Conservation (phyloP, 2,329 filamentous ascomycete species). For the Cytospora leucostoma region DNA sequence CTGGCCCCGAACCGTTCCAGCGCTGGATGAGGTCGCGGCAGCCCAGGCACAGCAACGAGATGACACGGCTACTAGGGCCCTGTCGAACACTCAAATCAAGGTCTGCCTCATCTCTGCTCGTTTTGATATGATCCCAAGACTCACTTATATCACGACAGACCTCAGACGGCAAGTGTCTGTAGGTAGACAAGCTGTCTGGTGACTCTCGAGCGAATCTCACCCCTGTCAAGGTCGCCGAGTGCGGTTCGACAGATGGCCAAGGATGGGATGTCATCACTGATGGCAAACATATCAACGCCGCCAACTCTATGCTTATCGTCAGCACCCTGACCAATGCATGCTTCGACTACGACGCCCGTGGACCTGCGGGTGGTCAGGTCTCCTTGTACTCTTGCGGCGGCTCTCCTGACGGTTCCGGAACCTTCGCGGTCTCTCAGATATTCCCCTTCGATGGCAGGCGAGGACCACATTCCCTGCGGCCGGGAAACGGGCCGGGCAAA, state of each 20-base stretch:
- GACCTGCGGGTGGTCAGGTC: slow-evolving; percentile 53
- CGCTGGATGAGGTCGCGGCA: slow-evolving; percentile 43
- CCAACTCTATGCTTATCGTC: slow-evolving; percentile 52
- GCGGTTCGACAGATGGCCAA: slow-evolving; percentile 44
- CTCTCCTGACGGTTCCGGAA: slow-evolving; percentile 50
- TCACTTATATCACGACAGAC: slow-evolving; percentile 34
- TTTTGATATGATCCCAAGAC: neutral
- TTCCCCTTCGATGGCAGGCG: slow-evolving; percentile 48
- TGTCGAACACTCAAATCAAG: slow-evolving; percentile 42
- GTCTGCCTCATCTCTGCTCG: slow-evolving; percentile 29
- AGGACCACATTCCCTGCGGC: slow-evolving; percentile 47
- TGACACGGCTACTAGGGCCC: slow-evolving; percentile 44
- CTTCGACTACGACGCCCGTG: slow-evolving; percentile 58
- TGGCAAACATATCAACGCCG: slow-evolving; percentile 33
- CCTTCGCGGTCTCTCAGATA: slow-evolving; percentile 46
- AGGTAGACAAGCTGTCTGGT: slow-evolving; percentile 45
- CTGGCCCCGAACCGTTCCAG: slow-evolving; percentile 35
- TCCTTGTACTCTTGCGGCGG: slow-evolving; percentile 61
- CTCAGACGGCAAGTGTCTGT: slow-evolving; percentile 44
- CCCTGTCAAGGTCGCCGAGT: slow-evolving; percentile 44
- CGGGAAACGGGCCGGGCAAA: slow-evolving; percentile 47
- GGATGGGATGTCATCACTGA: slow-evolving; percentile 47
- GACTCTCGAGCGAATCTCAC: slow-evolving; percentile 49
- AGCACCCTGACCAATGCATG: slow-evolving; percentile 60
- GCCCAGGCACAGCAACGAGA: slow-evolving; percentile 46